Evolutionary conservation across 768 basidiomycete species (phyloP).

Genomic region (Boletus pseudopeckii): DNA sequence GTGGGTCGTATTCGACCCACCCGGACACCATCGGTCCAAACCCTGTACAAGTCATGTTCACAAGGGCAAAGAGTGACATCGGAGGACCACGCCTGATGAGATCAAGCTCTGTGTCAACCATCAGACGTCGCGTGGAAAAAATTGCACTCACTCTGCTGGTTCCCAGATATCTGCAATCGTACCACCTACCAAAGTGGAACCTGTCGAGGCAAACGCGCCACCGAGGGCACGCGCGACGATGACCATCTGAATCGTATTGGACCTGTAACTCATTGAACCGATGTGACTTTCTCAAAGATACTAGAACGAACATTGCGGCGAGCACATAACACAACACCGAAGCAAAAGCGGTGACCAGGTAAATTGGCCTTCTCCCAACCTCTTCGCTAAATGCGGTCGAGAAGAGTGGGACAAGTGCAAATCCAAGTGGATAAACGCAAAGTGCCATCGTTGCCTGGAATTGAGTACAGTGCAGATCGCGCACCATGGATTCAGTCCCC

Average conservation of each 20-base stretch:
- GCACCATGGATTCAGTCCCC: slow-evolving; percentile 54
- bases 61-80: slow-evolving; percentile 67
- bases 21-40: slow-evolving; percentile 62
- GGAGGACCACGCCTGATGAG: slow-evolving; percentile 60
- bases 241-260: slow-evolving; percentile 51
- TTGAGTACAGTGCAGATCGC: slow-evolving; percentile 39
- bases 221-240: slow-evolving; percentile 59
- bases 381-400: slow-evolving; percentile 70
- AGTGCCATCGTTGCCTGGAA: slow-evolving; percentile 47
- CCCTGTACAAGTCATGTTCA: slow-evolving; percentile 59
- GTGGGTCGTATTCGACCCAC: slow-evolving; percentile 59
- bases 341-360: slow-evolving; percentile 46
- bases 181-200: slow-evolving; percentile 67
- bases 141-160: slow-evolving; percentile 47
- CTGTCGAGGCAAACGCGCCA: slow-evolving; percentile 63
- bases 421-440: slow-evolving; percentile 56
- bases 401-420: slow-evolving; percentile 58
- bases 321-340: slow-evolving; percentile 42
- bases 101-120: neutral
- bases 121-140: neutral
- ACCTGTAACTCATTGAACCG: slow-evolving; percentile 18
- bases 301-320: slow-evolving; percentile 22
- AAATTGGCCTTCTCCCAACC: slow-evolving; percentile 60
- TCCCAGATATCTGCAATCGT: slow-evolving; percentile 67
- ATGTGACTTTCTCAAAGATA: neutral